Base-by-base conservation (phyloP, 805 yeast species). In the Kazachstania africana region DNA sequence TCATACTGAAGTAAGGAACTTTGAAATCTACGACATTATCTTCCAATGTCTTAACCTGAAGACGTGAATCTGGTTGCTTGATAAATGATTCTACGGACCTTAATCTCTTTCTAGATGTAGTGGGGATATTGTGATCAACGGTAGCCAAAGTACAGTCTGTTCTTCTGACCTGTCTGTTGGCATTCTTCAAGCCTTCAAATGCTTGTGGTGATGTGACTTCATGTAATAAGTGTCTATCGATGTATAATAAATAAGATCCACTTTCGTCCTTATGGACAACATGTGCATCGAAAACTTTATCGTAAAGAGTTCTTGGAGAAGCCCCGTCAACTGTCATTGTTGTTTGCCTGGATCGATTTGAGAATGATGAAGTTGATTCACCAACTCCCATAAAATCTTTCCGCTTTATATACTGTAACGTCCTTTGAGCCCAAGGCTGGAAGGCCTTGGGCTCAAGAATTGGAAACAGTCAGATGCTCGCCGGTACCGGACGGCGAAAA, bases 121-220 rank as follows among this genome's bases (percentile, higher is more conserved):
- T 91, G 44, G 98, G 99, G 45, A 91, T 91, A 60, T 91, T 91
- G 71, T 91, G 95, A 60, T 88, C 95, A 19, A 84, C 94, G 1
- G 97, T 84, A 31, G 95, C 94, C 45, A 87, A 68, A 33, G 96
- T 84, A 63, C 95, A 82, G 59, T 87, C 95, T 18, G 68, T 65
- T 65, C 98, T 75, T 68, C 98, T 79, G 33, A 91, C 95, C 36
- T 59, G 57, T 66, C 99, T 78, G 29, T 79, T 82, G 12, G 96
- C 95, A 50, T 75, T 79, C 41, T 68, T 71, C 48, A 91, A 70
- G 31, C 98, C 98, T 63, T 91, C 98, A 53, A 91, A 91, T 8
- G 98, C 98, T 62, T 91, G 98, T 22, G 99, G 98, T 18, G 97
- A 88, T 2, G 99, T 91, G 32, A 91, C 99, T 63, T 91, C 98